phyloP scores from a whole-genome alignment of 1,284 basidiomycete species.

The Gomphus bonarii region DNA sequence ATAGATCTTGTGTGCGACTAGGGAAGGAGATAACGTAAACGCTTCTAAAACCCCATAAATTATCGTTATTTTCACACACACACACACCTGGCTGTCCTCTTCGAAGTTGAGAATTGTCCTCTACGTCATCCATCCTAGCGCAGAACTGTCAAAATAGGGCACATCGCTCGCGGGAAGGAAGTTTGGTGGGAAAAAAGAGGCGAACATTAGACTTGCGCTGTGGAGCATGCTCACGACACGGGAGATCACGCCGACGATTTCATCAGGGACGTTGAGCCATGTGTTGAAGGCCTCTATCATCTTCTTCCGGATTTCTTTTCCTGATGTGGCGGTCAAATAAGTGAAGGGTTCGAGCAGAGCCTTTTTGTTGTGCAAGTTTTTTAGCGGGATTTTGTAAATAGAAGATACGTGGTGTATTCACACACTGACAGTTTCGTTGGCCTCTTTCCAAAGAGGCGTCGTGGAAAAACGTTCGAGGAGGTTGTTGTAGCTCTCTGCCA shows the following conservation, averaged over 20 bases:
- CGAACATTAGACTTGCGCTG: constrained; percentile 85
- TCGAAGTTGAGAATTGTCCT: constrained; percentile 88
- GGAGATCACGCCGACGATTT: constrained; percentile 66
- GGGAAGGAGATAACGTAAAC: not conserved
- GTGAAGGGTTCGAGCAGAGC: constrained; percentile 85
- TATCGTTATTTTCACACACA: not conserved
- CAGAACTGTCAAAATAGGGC: no score
- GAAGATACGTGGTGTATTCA: no score
- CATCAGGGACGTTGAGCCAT: constrained; percentile 79
- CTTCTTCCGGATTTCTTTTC: constrained; percentile 86
- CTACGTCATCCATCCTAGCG: constrained; percentile 88
- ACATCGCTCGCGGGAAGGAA: no score
- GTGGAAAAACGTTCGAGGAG: constrained; percentile 4
- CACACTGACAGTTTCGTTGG: constrained; percentile 11
- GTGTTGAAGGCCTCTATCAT: constrained; percentile 92
- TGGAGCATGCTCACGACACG: constrained; percentile 90
- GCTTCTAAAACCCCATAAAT: no score
- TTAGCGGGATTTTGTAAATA: no score
- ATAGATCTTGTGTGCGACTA: constrained; percentile 91
- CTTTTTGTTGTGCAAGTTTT: no score
- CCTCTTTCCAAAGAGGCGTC: not conserved
- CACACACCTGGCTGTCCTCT: constrained; percentile 70
- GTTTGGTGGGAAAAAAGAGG: no score
- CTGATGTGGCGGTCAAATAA: constrained; percentile 79
- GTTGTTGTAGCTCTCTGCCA: constrained; percentile 10